phyloP scores from a whole-genome alignment of 179 eudicot species.

The Nepenthes alata region DNA sequence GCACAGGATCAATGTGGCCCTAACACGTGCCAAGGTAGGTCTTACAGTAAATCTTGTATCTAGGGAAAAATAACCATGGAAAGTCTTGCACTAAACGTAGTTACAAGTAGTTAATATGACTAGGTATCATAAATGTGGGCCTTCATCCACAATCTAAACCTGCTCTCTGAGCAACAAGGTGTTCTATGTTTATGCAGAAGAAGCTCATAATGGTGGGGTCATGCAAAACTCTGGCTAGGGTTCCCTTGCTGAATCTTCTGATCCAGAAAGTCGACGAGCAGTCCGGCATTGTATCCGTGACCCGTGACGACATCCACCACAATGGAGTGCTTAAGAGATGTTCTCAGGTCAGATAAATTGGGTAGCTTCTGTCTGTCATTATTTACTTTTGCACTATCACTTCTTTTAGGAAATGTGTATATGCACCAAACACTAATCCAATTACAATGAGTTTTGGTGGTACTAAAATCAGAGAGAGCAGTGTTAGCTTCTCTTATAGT shows the following conservation, averaged over 20 bases:
- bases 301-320: conserved; percentile 43
- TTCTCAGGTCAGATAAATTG: conserved; percentile 26
- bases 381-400: background rate
- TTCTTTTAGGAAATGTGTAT: too few relatives aligned
- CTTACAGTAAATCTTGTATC: background rate
- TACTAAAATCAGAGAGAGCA: too few relatives aligned
- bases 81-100: too few relatives aligned
- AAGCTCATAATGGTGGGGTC: conserved; percentile 96
- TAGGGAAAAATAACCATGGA: background rate
- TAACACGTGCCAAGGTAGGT: conserved; percentile 90
- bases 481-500: too few relatives aligned
- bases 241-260: conserved; percentile 83
- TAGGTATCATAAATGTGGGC: too few relatives aligned
- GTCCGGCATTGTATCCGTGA: conserved; percentile 43
- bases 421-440: too few relatives aligned
- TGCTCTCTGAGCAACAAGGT: background rate
- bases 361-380: background rate
- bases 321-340: conserved; percentile 57
- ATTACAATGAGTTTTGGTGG: too few relatives aligned
- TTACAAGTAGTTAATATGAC: too few relatives aligned
- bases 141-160: background rate
- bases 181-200: conserved; percentile 38
- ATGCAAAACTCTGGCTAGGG: conserved; percentile 63
- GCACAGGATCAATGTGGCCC: conserved; percentile 94
- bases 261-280: conserved; percentile 76